Base-by-base conservation (phyloP, 768 basidiomycete genomes). In the Filobasidium floriforme region DNA sequence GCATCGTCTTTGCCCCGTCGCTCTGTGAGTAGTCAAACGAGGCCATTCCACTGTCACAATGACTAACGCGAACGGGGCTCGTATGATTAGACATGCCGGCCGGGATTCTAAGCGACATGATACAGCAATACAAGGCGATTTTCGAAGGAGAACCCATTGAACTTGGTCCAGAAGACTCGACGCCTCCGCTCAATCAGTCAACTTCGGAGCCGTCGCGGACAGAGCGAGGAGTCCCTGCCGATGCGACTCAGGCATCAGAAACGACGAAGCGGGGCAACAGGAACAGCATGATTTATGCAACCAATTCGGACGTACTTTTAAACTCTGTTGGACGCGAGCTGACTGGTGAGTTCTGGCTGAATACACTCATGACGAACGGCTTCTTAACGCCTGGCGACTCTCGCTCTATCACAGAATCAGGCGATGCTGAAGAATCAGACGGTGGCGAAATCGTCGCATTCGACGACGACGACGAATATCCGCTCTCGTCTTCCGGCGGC, bases 1-100 rank as follows among this genome's bases (percentile, higher is more conserved):
- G 94, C 19, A 98, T 99, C 67, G 94, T 98, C 26, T 97, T 98
- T 80, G 93, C 92, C 70, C 96, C 96, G 1, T 98, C 96, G 0
- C 82, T 99, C 14, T 92, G 66, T 63, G 46, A 57, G 61, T 46
- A 24, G 26, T 26, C 24, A 5, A 37, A 7, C 24, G 26, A 49
- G 46, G n/a, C n/a, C n/a, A n/a, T n/a, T n/a, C n/a, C n/a, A 12
- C 1, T 6, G 28, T 43, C 24, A 15, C 11, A 26, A 19, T n/a
- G 22, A 11, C 22, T n/a, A 12, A 44, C 9, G 19, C 28, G 3
- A n/a, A 32, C 51, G 59, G 14, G 60, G 54, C 26, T 32, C 22
- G 28, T 5, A 12, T 51, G 1, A 37, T 41, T 14, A 63, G 67
- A 92, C 52, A 96, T 99, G 72, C 94, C 94, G n/a, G 94, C 94